A percentile compares a stretch with the other conserved stretches of the same genome.
These are phyloP conservation scores for Boletus sensibilis DNA, from an alignment of 768 basidiomycete species.

Conservation along the genomic window DNA sequence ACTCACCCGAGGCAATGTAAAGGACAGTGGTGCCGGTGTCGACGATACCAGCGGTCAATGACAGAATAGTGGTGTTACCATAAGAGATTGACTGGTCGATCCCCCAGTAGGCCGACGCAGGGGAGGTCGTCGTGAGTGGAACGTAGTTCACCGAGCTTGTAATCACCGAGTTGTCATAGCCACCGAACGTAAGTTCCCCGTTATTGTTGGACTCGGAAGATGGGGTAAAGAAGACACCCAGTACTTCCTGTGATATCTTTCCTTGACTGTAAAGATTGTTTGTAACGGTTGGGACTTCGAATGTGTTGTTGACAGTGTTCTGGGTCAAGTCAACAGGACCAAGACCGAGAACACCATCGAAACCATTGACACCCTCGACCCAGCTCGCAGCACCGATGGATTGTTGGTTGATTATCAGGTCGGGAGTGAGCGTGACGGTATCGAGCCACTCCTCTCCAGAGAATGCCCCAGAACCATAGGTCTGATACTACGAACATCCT, in stretches of 20 bases:
- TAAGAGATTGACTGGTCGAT: slow-evolving; percentile 33
- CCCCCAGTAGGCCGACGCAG: slow-evolving; percentile 32
- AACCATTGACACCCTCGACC: slow-evolving; percentile 26
- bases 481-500: not conserved
- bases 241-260: slow-evolving; percentile 24
- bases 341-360: slow-evolving; percentile 41
- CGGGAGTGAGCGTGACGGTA: slow-evolving; percentile 9
- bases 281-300: slow-evolving; percentile 32
- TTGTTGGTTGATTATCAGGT: slow-evolving; percentile 23
- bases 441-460: slow-evolving; percentile 20
- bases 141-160: slow-evolving; percentile 20
- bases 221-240: slow-evolving; percentile 37
- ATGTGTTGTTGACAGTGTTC: slow-evolving; percentile 16
- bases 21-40: slow-evolving; percentile 34
- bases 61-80: slow-evolving; percentile 21
- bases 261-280: slow-evolving; percentile 35
- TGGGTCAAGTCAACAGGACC: slow-evolving; percentile 36
- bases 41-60: slow-evolving; percentile 32
- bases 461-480: slow-evolving; percentile 5
- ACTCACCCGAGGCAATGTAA: slow-evolving; percentile 22
- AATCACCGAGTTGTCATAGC: slow-evolving; percentile 15
- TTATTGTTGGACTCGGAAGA: slow-evolving; percentile 17
- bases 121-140: slow-evolving; percentile 21
- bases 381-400: slow-evolving; percentile 36
- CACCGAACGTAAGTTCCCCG: slow-evolving; percentile 31